Evolutionary conservation across 306 rosid species (phyloP).

Genomic region (Quercus wislizeni): DNA sequence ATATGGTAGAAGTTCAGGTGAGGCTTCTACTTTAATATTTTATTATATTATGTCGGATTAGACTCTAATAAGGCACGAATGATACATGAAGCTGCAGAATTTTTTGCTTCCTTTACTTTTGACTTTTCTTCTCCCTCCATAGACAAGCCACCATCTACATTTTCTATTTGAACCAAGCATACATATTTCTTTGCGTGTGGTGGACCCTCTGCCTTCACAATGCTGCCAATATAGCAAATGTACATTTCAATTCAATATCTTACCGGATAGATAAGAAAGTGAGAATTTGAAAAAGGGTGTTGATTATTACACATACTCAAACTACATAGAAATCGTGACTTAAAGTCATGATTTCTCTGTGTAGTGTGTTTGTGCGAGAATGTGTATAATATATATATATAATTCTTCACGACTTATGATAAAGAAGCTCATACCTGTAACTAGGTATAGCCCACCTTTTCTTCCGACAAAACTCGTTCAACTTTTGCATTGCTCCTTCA

Average conservation of each 20-base stretch:
- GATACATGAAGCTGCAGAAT: conserved; percentile 74
- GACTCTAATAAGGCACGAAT: conserved; percentile 43
- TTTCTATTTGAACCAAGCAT: conserved; percentile 41
- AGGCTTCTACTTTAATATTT: too few species aligned
- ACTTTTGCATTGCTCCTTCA: conserved; percentile 50
- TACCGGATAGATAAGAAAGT: background rate
- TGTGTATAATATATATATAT: too few species aligned
- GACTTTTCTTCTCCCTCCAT: conserved; percentile 40
- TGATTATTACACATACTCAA: background rate
- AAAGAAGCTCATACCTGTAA: conserved; percentile 41
- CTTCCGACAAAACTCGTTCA: conserved; percentile 46
- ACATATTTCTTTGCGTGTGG: conserved; percentile 49
- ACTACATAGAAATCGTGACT: too few species aligned
- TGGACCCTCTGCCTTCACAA: conserved; percentile 52
- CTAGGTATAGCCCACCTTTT: conserved; percentile 62
- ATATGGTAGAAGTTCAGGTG: too few species aligned
- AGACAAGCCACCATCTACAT: conserved; percentile 16
- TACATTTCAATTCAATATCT: background rate
- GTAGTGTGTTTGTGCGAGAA: too few species aligned
- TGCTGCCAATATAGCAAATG: conserved; percentile 37
- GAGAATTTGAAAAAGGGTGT: background rate
- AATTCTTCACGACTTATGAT: background rate
- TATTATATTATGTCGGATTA: background rate
- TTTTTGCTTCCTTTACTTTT: conserved; percentile 50
- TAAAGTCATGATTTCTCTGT: too few species aligned